Evolutionary conservation across 106 monocot species (phyloP), one percentile per base, ranked within the genome.

Genomic region (Dendrobium nobile): DNA sequence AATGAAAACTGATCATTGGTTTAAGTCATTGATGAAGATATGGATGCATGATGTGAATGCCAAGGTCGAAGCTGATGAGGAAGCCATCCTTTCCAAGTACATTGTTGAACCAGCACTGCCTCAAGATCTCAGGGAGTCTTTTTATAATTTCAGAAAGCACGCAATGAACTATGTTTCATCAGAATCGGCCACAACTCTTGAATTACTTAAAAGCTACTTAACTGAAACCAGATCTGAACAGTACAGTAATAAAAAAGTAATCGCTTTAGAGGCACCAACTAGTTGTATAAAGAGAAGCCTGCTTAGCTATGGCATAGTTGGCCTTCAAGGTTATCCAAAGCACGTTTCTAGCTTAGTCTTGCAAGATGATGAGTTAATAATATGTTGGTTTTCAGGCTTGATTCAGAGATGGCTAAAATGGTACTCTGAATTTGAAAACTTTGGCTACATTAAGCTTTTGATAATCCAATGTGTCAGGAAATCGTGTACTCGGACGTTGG

Each of bases 1-100:
- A 15, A 99, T 99, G 98, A 89, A 92, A 79, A 99, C 98, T 5
- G 98, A 99, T 48, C 98, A 99, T 78, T 99, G 98, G 98, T 99
- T 90, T 79, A 91, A 88, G 79, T 79, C 81, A 41, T 80, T 99
- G 47, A 26, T 99, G 15, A 91, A 95, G 76, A 83, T 93, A 59
- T 99, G 98, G 98, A 75, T 99, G 79, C 92, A 95, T 87, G 94
- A 91, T 86, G 54, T 86, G 27, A 91, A 90, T 83, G 88, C 88
- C 16, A 82, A 80, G 59, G 17, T 26, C 28, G 89, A 89, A 80
- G 74, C 18, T 54, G 84, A 86, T 78, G 94, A 83, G 78, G 80
- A 86, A 24, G 48, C 73, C 10, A 76, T 95, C 44, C 81, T 99
- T 16, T 85, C 88, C 47, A 92, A 91, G 77, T 88, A 90, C 82